Percentiles rank a stretch among this genome's conserved stretches.
Conservation (phyloP, 1,284 basidiomycete species). For the Sutorius eximius region DNA sequence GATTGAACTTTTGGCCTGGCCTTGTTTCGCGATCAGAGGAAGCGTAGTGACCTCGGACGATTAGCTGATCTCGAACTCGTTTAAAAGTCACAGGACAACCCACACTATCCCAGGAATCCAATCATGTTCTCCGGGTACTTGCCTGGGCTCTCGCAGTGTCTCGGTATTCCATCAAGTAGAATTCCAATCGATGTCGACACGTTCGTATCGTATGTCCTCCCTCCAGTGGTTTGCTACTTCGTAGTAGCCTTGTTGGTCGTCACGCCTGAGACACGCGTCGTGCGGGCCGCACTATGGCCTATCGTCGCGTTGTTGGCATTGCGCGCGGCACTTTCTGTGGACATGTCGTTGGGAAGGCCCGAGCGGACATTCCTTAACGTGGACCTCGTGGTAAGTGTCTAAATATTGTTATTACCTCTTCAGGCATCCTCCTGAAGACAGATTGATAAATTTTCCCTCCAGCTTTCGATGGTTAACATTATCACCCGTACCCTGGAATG, state of each 20-base stretch:
- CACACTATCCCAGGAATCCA: neutral
- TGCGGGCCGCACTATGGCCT: conserved; percentile 47
- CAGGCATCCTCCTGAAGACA: neutral
- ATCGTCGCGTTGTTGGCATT: conserved; percentile 42
- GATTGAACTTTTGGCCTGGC: too few species aligned
- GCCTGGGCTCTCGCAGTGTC: neutral
- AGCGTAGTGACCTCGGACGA: neutral
- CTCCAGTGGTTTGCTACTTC: conserved; percentile 45
- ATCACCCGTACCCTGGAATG: conserved; percentile 16
- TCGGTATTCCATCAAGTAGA: conserved; percentile 1
- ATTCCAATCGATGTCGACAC: neutral
- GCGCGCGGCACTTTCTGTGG: conserved; percentile 41
- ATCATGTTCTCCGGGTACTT: neutral
- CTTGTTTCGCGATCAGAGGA: neutral
- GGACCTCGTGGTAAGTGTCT: conserved; percentile 35
- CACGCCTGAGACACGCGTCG: conserved; percentile 40
- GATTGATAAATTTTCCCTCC: neutral
- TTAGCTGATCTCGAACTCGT: neutral
- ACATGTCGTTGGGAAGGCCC: conserved; percentile 39
- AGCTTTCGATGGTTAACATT: conserved; percentile 23
- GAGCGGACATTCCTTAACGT: conserved; percentile 41
- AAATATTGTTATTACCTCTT: neutral
- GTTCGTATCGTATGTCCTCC: conserved; percentile 32
- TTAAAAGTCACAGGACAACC: neutral
- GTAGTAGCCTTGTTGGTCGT: conserved; percentile 49